Conservation (phyloP, 108 stramenopile genomes). For the Nitzschia sp. region DNA sequence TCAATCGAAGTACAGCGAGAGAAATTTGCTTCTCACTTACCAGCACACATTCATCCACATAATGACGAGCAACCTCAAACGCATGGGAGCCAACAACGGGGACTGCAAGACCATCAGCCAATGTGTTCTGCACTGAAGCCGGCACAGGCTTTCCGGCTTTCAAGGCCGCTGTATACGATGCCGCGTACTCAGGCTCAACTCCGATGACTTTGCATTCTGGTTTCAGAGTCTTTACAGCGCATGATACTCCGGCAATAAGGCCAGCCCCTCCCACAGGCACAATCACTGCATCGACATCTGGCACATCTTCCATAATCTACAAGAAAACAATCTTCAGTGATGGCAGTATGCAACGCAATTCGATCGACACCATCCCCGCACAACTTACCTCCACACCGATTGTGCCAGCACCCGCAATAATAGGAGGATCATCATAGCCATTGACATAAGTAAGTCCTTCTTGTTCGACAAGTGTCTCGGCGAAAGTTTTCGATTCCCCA, state of each 20-base stretch:
- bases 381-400: slow-evolving; percentile 92
- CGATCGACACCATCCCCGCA: no score
- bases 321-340: neutral
- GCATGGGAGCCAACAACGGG: slow-evolving; percentile 91
- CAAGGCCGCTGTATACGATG: slow-evolving; percentile 91
- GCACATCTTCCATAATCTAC: slow-evolving; percentile 91
- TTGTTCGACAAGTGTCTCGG: slow-evolving; percentile 61
- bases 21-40: slow-evolving; percentile 87
- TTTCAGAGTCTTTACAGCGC: slow-evolving; percentile 93
- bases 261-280: slow-evolving; percentile 97
- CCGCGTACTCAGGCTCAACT: slow-evolving; percentile 92
- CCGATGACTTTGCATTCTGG: slow-evolving; percentile 86
- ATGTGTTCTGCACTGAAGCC: slow-evolving; percentile 67
- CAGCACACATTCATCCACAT: slow-evolving; percentile 88
- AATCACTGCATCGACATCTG: slow-evolving; percentile 89
- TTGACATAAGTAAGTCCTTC: slow-evolving; percentile 87
- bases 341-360: neutral
- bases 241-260: slow-evolving; percentile 91
- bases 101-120: slow-evolving; percentile 97
- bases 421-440: slow-evolving; percentile 97
- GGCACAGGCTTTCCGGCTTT: slow-evolving; percentile 77
- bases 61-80: slow-evolving; percentile 86
- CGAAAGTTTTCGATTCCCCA: slow-evolving; percentile 88
- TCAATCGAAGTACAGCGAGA: slow-evolving; percentile 88
- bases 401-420: slow-evolving; percentile 97